Base-by-base conservation (phyloP, 2,329 filamentous ascomycete species). In the Diaporthe vexans region DNA sequence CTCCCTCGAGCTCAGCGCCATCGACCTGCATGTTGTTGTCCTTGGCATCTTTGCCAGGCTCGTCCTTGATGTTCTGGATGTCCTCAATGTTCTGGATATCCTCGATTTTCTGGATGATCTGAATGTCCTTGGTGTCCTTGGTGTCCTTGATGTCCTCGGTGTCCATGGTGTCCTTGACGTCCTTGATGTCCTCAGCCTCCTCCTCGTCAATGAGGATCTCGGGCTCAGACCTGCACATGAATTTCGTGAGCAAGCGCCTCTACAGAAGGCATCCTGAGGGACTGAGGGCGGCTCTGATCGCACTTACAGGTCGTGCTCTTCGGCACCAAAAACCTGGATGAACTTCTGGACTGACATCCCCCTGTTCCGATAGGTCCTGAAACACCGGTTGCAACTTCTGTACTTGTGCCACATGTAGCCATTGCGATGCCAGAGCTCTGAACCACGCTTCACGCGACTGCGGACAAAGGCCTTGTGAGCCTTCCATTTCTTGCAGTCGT, bases 201-300 rank as follows among this genome's bases (percentile, higher is more conserved):
- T 5, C 21, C 48, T 26, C n/a, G 10, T 24, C 46, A 9, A 51
- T 51, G 21, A 51, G 46, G 46, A 51, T 11, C 21, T 59, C 33
- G 0, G 57, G 33, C 35, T 61, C 57, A 2, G 57, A 61, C 21
- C 57, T 61, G 57, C 1, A 5, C 0, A 1, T 9, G 6, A 26
- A 11, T 4, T 19, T 1, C 19, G 35, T 61, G 21, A 61, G 35
- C 21, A 52, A 10, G 5, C 11, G 11, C 17, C 11, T 26, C 4
- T 5, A 5, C 3, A n/a, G 48, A 15, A 7, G 9, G 48, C 3
- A n/a, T 52, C 5, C 3, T 13, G 48, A 13, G 10, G 9, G 54
- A 5, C 7, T 3, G 10, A 7, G 7, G 5, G 21, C 6, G n/a
- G n/a, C 2, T 0, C 2, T 0, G 3, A 17, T 17, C 3, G 2